Evolutionary conservation across 1,139 yeast species (phyloP).

Genomic region (Petasospora fabianii): DNA sequence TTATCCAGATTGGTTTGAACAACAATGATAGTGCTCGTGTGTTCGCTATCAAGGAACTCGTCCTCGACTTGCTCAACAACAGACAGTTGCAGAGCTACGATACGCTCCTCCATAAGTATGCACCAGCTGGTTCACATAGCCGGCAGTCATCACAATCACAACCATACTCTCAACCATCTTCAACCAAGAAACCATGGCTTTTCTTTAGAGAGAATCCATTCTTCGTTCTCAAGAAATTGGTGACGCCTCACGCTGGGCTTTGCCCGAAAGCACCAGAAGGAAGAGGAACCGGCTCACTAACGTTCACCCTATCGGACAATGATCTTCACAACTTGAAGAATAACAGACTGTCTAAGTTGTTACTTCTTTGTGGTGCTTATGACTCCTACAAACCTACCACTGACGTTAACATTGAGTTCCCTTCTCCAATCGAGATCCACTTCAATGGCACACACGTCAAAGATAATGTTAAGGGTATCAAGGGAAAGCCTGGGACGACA

Average conservation of each 20-base stretch:
- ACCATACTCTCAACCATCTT: slow-evolving; percentile 7
- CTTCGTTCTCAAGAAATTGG: slow-evolving; percentile 40
- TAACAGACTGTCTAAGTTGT: slow-evolving; percentile 35
- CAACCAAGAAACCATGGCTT: slow-evolving; percentile 33
- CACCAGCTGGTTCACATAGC: background rate
- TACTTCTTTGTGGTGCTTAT: slow-evolving; percentile 45
- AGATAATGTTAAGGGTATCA: slow-evolving; percentile 56
- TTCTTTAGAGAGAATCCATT: slow-evolving; percentile 53
- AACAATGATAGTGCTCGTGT: slow-evolving; percentile 39
- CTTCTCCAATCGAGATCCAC: slow-evolving; percentile 53
- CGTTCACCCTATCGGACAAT: slow-evolving; percentile 38
- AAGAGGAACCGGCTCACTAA: slow-evolving; percentile 39
- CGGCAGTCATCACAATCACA: background rate
- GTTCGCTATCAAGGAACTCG: slow-evolving; percentile 41
- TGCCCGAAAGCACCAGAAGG: slow-evolving; percentile 36
- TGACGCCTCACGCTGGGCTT: slow-evolving; percentile 45
- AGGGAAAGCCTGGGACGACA: slow-evolving; percentile 59
- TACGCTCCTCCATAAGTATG: slow-evolving; percentile 12
- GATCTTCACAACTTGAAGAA: slow-evolving; percentile 35
- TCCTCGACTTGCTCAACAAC: slow-evolving; percentile 36
- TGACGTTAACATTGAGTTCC: slow-evolving; percentile 50
- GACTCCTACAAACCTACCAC: slow-evolving; percentile 29
- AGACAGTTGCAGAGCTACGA: slow-evolving; percentile 20
- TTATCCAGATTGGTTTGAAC: slow-evolving; percentile 36
- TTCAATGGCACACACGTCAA: slow-evolving; percentile 45